These are phyloP conservation scores for Nakazawaea anatomiae DNA, from an alignment of 805 yeast genomes.

Conservation along the genomic window DNA sequence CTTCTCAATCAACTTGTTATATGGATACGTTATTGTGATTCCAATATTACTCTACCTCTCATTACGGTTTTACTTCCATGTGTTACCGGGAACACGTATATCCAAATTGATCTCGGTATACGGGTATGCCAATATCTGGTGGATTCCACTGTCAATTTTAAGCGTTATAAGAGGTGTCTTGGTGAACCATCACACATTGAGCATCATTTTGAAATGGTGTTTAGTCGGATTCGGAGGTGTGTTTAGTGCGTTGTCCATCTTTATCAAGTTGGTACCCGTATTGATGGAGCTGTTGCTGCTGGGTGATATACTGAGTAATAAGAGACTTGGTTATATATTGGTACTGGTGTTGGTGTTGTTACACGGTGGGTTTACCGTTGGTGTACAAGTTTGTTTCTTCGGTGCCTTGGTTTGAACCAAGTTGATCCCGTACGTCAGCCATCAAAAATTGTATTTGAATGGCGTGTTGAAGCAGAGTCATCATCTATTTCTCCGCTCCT, in stretches of 20 bases:
- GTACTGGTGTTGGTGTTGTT: slow-evolving; percentile 35
- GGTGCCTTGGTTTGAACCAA: slow-evolving; percentile 22
- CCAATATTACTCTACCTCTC: slow-evolving; percentile 53
- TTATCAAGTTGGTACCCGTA: slow-evolving; percentile 38
- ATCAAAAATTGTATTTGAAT: too few species aligned
- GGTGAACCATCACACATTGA: slow-evolving; percentile 36
- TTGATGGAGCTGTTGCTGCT: slow-evolving; percentile 14
- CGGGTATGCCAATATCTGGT: slow-evolving; percentile 77
- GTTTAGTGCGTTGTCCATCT: slow-evolving; percentile 53
- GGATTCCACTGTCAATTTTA: slow-evolving; percentile 77
- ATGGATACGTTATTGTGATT: slow-evolving; percentile 66
- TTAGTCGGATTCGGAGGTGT: slow-evolving; percentile 55
- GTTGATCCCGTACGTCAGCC: too few species aligned
- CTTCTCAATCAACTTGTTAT: slow-evolving; percentile 63
- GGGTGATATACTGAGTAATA: slow-evolving; percentile 7
- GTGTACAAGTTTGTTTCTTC: slow-evolving; percentile 64
- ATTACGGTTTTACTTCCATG: slow-evolving; percentile 48
- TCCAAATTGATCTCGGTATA: slow-evolving; percentile 65
- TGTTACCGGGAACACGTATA: slow-evolving; percentile 42
- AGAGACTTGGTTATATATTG: slow-evolving; percentile 13
- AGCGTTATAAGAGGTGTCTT: slow-evolving; percentile 54
- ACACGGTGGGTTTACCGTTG: slow-evolving; percentile 55
- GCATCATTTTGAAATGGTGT: slow-evolving; percentile 53
- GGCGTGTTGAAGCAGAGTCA: too few species aligned
- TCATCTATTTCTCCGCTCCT: background rate